Evolutionary conservation across 768 basidiomycete genomes (phyloP).

Genomic region (Suillus subaureus): DNA sequence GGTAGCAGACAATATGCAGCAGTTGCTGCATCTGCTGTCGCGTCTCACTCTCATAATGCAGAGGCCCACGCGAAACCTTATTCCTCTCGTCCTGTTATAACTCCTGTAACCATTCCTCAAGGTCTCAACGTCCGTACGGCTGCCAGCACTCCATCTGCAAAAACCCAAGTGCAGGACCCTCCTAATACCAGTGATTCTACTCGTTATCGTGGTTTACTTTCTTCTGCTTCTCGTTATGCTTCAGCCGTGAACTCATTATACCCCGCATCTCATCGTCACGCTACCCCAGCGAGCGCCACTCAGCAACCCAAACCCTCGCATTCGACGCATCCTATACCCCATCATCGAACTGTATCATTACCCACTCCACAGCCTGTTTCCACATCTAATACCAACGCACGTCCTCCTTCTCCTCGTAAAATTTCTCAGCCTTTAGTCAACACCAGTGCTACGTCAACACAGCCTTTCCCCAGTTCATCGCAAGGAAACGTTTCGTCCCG

Average conservation of each 20-base stretch:
- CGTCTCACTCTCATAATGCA: constrained; percentile 7
- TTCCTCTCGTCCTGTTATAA: constrained; percentile 19
- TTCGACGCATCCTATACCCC: constrained; percentile 26
- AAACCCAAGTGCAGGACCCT: constrained; percentile 25
- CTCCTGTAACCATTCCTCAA: constrained; percentile 16
- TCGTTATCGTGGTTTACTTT: constrained; percentile 24
- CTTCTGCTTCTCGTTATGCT: constrained; percentile 21
- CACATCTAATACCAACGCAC: constrained; percentile 12
- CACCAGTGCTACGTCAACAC: constrained; percentile 24
- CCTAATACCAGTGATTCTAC: constrained; percentile 19
- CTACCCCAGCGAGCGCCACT: constrained; percentile 17
- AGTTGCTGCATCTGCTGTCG: background rate
- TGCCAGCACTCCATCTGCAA: constrained; percentile 16
- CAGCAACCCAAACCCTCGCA: constrained; percentile 24
- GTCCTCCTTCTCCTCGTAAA: constrained; percentile 32
- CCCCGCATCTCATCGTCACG: constrained; percentile 25
- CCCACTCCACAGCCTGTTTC: constrained; percentile 28
- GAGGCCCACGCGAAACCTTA: constrained; percentile 25
- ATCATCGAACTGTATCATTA: constrained; percentile 40
- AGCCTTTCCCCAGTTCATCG: constrained; percentile 31
- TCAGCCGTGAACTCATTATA: constrained; percentile 25
- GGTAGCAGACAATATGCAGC: background rate
- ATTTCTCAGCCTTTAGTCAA: constrained; percentile 28
- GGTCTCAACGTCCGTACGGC: constrained; percentile 18
- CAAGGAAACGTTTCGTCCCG: background rate